Percentiles rank a stretch among this genome's conserved stretches.
Conservation (phyloP, 176 grass and related monocot genomes). For the Eleusine indica region DNA sequence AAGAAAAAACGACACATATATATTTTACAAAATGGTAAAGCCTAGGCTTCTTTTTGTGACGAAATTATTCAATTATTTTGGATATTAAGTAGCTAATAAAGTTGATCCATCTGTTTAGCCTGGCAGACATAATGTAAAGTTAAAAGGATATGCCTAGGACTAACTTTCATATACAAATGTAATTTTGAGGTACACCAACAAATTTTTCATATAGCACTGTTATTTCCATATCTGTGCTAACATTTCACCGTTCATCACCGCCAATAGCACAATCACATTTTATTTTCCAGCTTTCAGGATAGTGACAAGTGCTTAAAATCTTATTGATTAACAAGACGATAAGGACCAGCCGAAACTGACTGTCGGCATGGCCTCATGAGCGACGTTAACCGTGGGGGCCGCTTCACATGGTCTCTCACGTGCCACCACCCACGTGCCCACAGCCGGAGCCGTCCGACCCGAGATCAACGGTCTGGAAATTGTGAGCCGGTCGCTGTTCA, state of each 20-base stretch:
- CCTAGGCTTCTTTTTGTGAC: neutral
- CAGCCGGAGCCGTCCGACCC: neutral
- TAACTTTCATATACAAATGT: too few species aligned
- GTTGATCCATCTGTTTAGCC: neutral
- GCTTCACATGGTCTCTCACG: slow-evolving; percentile 47
- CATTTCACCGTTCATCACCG: neutral
- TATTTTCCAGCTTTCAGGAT: slow-evolving; percentile 28
- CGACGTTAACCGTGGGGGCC: slow-evolving; percentile 19
- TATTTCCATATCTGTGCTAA: slow-evolving; percentile 27
- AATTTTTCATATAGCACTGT: too few species aligned
- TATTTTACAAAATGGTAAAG: neutral
- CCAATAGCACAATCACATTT: neutral
- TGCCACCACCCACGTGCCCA: slow-evolving; percentile 17
- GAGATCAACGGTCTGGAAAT: neutral
- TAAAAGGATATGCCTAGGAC: too few species aligned
- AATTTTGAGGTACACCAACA: too few species aligned
- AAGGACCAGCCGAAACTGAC: slow-evolving; percentile 24
- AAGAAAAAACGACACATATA: slow-evolving; percentile 14
- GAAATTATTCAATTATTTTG: neutral
- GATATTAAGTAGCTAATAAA: neutral
- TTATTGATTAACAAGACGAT: slow-evolving; percentile 37
- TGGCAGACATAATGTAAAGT: neutral
- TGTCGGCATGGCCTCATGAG: slow-evolving; percentile 24
- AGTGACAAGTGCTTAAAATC: slow-evolving; percentile 29
- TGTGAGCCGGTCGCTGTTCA: neutral